A percentile compares a stretch with the other conserved stretches of the same genome.
These are phyloP conservation scores for Adenanthera pavonina DNA, from an alignment of 306 rosid species.

Conservation along the genomic window DNA sequence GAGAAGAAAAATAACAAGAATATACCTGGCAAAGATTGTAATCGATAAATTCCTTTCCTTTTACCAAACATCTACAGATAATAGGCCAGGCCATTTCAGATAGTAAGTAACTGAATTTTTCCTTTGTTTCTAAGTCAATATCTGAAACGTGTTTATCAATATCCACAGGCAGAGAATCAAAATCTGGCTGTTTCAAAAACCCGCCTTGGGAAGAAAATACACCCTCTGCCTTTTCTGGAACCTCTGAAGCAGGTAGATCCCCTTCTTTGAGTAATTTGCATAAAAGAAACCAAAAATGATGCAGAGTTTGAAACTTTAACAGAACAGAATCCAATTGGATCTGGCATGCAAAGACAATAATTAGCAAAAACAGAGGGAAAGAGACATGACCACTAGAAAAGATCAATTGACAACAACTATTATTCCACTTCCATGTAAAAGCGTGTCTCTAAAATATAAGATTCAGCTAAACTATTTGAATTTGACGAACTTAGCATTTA, in stretches of 20 bases:
- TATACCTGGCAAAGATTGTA: constrained; percentile 82
- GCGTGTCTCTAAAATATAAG: constrained; percentile 33
- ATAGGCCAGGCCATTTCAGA: constrained; percentile 86
- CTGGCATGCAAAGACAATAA: constrained; percentile 53
- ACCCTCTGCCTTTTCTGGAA: constrained; percentile 44
- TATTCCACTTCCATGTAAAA: constrained; percentile 13
- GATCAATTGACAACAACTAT: constrained; percentile 30
- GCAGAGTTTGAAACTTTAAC: constrained; percentile 72
- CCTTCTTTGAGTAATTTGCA: constrained; percentile 76
- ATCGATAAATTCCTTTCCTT: constrained; percentile 78
- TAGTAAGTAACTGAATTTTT: constrained; percentile 58
- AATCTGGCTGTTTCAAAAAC: constrained; percentile 79
- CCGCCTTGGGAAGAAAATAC: constrained; percentile 80
- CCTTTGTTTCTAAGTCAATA: constrained; percentile 52
- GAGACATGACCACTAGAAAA: constrained; percentile 13
- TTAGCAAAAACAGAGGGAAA: constrained; percentile 30
- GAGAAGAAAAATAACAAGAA: constrained; percentile 17
- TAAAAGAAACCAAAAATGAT: constrained; percentile 90
- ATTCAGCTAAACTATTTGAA: constrained; percentile 26
- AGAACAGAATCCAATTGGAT: constrained; percentile 76
- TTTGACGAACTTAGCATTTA: background rate
- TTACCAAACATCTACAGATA: constrained; percentile 66
- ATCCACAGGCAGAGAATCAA: constrained; percentile 51
- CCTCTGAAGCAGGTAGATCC: constrained; percentile 47
- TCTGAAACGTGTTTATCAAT: constrained; percentile 42